Evolutionary conservation across 371 early-diverging fungal species (phyloP).

Genomic region (Amoeboaphelidium protococcarum): DNA sequence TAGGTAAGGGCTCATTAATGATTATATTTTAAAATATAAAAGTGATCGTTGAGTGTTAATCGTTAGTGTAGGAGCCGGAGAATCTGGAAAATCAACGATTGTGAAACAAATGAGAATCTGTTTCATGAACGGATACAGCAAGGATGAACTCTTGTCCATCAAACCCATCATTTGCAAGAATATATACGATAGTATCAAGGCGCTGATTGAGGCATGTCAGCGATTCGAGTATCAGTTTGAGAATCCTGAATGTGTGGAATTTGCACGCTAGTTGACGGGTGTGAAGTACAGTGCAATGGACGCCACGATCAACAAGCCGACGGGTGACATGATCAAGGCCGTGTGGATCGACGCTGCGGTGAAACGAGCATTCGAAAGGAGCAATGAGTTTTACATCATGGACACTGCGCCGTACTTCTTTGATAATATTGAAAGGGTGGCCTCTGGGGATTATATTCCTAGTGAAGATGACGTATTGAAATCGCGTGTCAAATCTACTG

Average conservation of each 20-base stretch:
- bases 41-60: neutral
- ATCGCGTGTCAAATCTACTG: slow-evolving; percentile 1
- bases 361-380: neutral
- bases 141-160: neutral
- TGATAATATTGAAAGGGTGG: slow-evolving; percentile 69
- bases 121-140: slow-evolving; percentile 2
- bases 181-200: neutral
- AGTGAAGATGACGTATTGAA: slow-evolving; percentile 1
- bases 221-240: neutral
- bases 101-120: slow-evolving; percentile 6
- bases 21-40: neutral
- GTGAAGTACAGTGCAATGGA: neutral
- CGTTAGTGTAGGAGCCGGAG: slow-evolving; percentile 2
- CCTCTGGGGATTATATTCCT: slow-evolving; percentile 26
- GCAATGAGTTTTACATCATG: neutral
- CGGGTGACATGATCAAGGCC: neutral
- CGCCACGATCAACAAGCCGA: no score
- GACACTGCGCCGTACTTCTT: slow-evolving; percentile 16
- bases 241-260: neutral
- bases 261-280: neutral
- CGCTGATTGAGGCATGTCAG: neutral
- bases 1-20: no score
- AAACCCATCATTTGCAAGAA: slow-evolving; percentile 1
- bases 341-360: neutral
- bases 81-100: slow-evolving; percentile 8